These are phyloP conservation scores for Termitomyces sp. DNA, from an alignment of 768 basidiomycete genomes.

Conservation along the genomic window DNA sequence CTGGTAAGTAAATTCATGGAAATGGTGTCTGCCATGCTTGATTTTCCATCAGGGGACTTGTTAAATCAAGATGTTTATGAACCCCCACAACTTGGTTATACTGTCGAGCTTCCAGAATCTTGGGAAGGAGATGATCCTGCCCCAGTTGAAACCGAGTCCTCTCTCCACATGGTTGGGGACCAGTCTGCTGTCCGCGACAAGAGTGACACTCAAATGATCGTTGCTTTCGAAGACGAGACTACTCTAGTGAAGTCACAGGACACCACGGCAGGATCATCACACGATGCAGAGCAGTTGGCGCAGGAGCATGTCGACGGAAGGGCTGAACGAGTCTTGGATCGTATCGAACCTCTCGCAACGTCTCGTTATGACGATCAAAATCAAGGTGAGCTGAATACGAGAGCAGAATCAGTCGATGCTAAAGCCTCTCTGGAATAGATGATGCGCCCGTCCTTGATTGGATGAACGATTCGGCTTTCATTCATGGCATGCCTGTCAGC, in stretches of 20 bases:
- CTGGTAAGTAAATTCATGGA: conserved; percentile 5
- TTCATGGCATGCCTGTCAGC: neutral
- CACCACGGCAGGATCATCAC: neutral
- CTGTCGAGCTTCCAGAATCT: conserved; percentile 28
- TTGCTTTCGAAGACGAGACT: neutral
- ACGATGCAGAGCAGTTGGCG: neutral
- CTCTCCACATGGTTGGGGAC: conserved; percentile 15
- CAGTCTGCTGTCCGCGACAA: conserved; percentile 15
- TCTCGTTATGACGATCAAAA: neutral
- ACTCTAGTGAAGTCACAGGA: neutral
- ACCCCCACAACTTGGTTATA: neutral
- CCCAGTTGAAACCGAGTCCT: conserved; percentile 30
- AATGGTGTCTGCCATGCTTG: neutral
- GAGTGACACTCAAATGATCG: neutral
- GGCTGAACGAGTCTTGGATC: neutral
- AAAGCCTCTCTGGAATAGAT: neutral
- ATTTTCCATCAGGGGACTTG: neutral
- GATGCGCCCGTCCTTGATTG: neutral
- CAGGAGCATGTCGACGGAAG: neutral
- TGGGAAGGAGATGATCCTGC: conserved; percentile 43
- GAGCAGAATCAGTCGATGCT: neutral
- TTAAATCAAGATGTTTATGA: conserved; percentile 4
- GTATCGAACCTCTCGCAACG: neutral
- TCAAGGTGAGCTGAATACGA: no score
- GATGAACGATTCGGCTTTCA: neutral